Evolutionary conservation across 768 basidiomycete genomes (phyloP).

Genomic region (Basidioascus undulatus): DNA sequence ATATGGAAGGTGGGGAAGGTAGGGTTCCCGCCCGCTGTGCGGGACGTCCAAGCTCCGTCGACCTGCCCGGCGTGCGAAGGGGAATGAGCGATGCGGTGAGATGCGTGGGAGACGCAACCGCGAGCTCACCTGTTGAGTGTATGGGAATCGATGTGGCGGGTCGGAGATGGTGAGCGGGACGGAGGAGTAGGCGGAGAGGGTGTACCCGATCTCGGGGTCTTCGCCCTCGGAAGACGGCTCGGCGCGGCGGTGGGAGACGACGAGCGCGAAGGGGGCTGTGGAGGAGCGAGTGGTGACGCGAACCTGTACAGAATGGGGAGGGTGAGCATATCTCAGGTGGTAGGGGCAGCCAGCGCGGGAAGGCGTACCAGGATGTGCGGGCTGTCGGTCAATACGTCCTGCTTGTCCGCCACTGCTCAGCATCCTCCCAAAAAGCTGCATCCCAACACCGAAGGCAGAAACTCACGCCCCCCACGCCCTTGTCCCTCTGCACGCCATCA

Average conservation of each 20-base stretch:
- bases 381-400: conserved; percentile 25
- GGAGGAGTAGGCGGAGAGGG: conserved; percentile 33
- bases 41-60: conserved; percentile 34
- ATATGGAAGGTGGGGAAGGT: conserved; percentile 56
- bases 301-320: conserved; percentile 7
- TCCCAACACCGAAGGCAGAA: too few relatives aligned
- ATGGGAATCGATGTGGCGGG: conserved; percentile 9
- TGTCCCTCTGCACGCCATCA: too few relatives aligned
- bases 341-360: too few relatives aligned
- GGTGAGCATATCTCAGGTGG: too few relatives aligned
- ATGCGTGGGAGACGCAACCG: too few relatives aligned
- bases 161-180: conserved; percentile 15
- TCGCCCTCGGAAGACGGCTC: too few relatives aligned
- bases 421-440: too few relatives aligned
- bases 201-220: conserved; percentile 37
- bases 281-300: conserved; percentile 12
- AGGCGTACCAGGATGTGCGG: conserved; percentile 24
- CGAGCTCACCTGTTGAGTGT: conserved; percentile 12
- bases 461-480: too few relatives aligned
- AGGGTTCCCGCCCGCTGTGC: conserved; percentile 62
- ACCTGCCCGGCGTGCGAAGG: too few relatives aligned
- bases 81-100: background rate
- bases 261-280: conserved; percentile 24
- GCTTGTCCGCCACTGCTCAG: too few relatives aligned
- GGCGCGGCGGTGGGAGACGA: conserved; percentile 45